Conservation (phyloP, 2,329 filamentous ascomycete species). For the Aspergillus spinulosporus region DNA sequence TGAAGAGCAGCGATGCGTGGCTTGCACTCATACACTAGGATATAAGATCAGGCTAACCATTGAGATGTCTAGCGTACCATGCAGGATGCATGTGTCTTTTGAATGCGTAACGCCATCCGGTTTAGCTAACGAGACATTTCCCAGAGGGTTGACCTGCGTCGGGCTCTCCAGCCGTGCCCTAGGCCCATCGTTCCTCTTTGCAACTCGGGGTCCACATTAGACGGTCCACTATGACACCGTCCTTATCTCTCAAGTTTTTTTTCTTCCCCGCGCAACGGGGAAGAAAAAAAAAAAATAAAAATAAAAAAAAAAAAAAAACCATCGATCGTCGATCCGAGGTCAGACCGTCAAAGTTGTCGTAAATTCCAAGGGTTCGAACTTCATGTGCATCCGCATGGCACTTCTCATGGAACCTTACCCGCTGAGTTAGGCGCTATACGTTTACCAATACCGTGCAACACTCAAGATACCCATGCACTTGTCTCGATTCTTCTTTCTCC, state of each 20-base stretch:
- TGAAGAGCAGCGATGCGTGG: not conserved
- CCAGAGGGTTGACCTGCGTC: conserved; percentile 22
- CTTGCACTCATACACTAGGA: conserved; percentile 8
- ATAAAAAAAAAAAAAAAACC: too few relatives aligned
- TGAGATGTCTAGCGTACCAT: conserved; percentile 4
- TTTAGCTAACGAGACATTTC: conserved; percentile 16
- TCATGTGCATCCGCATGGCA: conserved; percentile 5
- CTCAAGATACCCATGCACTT: conserved; percentile 6
- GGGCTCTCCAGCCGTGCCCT: conserved; percentile 14
- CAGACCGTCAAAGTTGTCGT: not conserved
- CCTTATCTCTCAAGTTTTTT: conserved; percentile 9
- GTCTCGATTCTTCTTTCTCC: conserved; percentile 20
- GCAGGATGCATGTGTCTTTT: conserved; percentile 21
- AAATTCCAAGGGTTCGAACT: not conserved
- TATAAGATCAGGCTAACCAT: conserved; percentile 9
- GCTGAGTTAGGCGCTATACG: conserved; percentile 11
- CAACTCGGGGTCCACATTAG: conserved; percentile 13
- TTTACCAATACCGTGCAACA: conserved; percentile 23
- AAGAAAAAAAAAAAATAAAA: too few relatives aligned
- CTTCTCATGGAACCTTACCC: conserved; percentile 13
- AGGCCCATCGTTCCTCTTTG: conserved; percentile 12
- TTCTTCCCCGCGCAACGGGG: not conserved
- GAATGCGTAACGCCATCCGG: conserved; percentile 22
- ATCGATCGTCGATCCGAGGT: not conserved
- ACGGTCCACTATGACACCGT: conserved; percentile 14